Conservation (phyloP, 75 land plant genomes). For the Larix kaempferi region DNA sequence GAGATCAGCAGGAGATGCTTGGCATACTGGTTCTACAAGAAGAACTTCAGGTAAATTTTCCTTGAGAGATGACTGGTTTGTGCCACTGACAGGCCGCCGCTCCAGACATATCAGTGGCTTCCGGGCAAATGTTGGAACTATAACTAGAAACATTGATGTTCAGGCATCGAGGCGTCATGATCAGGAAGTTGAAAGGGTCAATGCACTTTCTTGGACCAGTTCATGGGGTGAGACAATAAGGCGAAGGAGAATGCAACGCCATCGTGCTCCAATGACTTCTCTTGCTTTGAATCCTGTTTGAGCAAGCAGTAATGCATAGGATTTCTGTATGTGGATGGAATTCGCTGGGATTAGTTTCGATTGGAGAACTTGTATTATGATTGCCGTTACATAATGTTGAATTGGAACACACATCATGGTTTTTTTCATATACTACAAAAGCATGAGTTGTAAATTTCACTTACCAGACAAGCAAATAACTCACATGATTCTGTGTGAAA, state of each 20-base stretch:
- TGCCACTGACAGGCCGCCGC: conserved; percentile 24
- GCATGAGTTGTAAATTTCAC: too few relatives aligned
- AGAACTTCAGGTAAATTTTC: conserved; percentile 21
- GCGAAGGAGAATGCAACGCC: conserved; percentile 44
- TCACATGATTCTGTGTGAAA: too few relatives aligned
- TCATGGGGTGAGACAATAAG: conserved; percentile 66
- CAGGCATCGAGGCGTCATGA: conserved; percentile 13
- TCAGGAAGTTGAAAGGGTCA: conserved; percentile 20
- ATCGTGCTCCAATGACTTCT: not conserved
- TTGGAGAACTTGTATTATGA: too few relatives aligned
- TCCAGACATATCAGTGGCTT: not conserved
- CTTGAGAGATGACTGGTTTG: conserved; percentile 19
- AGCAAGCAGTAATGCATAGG: too few relatives aligned
- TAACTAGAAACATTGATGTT: not conserved
- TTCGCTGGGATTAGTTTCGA: too few relatives aligned
- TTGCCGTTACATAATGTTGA: too few relatives aligned
- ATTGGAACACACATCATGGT: too few relatives aligned
- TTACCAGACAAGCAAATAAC: too few relatives aligned
- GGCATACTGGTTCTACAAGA: conserved; percentile 37
- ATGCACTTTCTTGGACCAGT: conserved; percentile 22
- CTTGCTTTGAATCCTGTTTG: conserved; percentile 1
- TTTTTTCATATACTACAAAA: too few relatives aligned
- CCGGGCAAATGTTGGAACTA: not conserved
- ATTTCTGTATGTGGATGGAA: too few relatives aligned
- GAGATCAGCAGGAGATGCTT: conserved; percentile 31